These are phyloP conservation scores for Aspergillus diversus DNA, from an alignment of 495 filamentous ascomycete species.

Conservation along the genomic window DNA sequence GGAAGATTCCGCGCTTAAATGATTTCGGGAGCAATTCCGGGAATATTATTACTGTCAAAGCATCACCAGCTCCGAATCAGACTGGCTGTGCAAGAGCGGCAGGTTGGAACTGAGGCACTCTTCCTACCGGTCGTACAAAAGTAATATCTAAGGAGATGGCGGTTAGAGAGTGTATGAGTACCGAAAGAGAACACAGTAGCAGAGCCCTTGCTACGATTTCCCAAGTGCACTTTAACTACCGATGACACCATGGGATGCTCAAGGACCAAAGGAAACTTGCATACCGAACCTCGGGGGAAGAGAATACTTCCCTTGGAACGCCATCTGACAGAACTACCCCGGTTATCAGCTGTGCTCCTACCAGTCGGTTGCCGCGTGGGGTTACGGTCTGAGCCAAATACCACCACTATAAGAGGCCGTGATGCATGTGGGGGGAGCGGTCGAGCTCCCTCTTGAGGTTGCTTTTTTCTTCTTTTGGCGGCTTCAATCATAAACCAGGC, in stretches of 20 bases:
- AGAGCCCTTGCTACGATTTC: not conserved
- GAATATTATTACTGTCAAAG: not conserved
- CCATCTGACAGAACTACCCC: constrained; percentile 7
- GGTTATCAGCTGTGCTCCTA: constrained; percentile 1
- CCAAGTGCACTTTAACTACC: not conserved
- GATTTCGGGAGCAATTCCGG: constrained; percentile 20
- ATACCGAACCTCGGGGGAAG: constrained; percentile 26
- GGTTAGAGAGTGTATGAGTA: too few relatives aligned
- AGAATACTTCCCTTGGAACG: constrained; percentile 13
- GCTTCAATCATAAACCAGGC: not conserved
- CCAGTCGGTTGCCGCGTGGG: constrained; percentile 11
- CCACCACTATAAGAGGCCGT: not conserved
- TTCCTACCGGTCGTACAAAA: too few relatives aligned
- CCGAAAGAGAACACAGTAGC: too few relatives aligned
- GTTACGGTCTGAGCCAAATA: constrained; percentile 1
- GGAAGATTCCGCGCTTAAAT: constrained; percentile 27
- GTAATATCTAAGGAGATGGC: too few relatives aligned
- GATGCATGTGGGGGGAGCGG: not conserved
- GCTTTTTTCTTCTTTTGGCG: not conserved
- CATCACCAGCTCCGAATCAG: too few relatives aligned
- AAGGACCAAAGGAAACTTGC: constrained; percentile 9
- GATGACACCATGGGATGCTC: not conserved
- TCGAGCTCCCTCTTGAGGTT: not conserved
- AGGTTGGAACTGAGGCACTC: too few relatives aligned
- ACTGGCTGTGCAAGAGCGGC: too few relatives aligned